Evolutionary conservation across 2,329 filamentous ascomycete genomes (phyloP).

Genomic region (Trichoderma koningii): DNA sequence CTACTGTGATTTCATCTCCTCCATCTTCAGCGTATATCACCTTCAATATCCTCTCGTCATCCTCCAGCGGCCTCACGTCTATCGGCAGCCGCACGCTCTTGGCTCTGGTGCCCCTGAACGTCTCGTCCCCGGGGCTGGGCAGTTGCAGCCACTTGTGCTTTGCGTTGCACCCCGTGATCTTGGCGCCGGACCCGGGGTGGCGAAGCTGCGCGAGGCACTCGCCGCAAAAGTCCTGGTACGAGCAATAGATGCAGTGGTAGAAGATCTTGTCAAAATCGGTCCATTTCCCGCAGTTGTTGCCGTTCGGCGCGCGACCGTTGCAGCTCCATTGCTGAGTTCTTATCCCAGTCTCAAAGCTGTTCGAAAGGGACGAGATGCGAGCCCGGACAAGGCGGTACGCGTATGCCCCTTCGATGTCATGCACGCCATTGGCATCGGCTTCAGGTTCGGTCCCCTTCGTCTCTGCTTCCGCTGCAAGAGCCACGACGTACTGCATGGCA

Average conservation of each 20-base stretch:
- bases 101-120: background rate
- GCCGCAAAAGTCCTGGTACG: background rate
- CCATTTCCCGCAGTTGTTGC: background rate
- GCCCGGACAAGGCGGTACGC: background rate
- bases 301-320: background rate
- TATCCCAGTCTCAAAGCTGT: background rate
- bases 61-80: background rate
- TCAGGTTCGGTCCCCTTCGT: background rate
- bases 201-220: background rate
- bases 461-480: background rate
- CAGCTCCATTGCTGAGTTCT: background rate
- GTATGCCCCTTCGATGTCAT: background rate
- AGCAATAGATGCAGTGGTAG: constrained; percentile 6
- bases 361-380: background rate
- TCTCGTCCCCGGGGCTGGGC: background rate
- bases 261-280: background rate
- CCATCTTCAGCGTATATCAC: background rate
- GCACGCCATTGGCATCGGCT: background rate
- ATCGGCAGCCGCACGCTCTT: background rate
- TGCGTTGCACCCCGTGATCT: background rate
- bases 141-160: background rate
- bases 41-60: background rate
- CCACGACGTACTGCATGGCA: background rate
- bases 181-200: background rate
- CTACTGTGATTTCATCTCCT: background rate